A percentile compares a stretch with the other conserved stretches of the same genome.
Conservation (phyloP, 2,329 filamentous ascomycete species). For the Coniochaeta pulveracea region DNA sequence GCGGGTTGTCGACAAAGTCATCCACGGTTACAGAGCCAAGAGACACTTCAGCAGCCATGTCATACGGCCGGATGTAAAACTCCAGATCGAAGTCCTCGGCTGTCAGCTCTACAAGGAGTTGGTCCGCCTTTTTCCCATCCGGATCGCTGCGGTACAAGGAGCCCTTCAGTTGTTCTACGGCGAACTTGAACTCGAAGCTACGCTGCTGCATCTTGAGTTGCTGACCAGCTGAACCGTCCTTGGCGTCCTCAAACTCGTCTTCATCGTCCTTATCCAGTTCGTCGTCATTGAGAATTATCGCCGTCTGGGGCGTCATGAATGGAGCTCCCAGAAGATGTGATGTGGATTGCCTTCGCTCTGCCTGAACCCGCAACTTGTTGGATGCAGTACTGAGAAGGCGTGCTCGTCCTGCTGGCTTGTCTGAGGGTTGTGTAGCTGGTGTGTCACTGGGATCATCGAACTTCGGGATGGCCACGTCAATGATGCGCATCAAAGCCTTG, state of each 20-base stretch:
- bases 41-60: conserved; percentile 87
- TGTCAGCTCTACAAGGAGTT: conserved; percentile 79
- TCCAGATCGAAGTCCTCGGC: conserved; percentile 81
- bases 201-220: conserved; percentile 71
- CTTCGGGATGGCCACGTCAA: conserved; percentile 88
- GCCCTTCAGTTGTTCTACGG: conserved; percentile 85
- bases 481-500: conserved; percentile 90
- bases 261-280: conserved; percentile 50
- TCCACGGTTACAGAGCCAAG: conserved; percentile 81
- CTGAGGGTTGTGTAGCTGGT: conserved; percentile 13
- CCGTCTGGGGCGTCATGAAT: conserved; percentile 53
- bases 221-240: conserved; percentile 41
- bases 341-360: conserved; percentile 44
- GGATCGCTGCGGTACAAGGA: conserved; percentile 83
- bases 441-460: conserved; percentile 44
- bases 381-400: conserved; percentile 35
- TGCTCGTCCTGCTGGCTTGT: conserved; percentile 25
- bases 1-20: conserved; percentile 83
- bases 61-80: conserved; percentile 78
- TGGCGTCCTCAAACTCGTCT: conserved; percentile 56
- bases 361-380: conserved; percentile 28
- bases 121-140: conserved; percentile 62
- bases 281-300: conserved; percentile 71
- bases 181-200: conserved; percentile 94
- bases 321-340: conserved; percentile 61